Percentiles rank a stretch among this genome's conserved stretches.
phyloP scores from a whole-genome alignment of 2,329 filamentous ascomycete genomes.

The Chrysosporium queenslandicum region DNA sequence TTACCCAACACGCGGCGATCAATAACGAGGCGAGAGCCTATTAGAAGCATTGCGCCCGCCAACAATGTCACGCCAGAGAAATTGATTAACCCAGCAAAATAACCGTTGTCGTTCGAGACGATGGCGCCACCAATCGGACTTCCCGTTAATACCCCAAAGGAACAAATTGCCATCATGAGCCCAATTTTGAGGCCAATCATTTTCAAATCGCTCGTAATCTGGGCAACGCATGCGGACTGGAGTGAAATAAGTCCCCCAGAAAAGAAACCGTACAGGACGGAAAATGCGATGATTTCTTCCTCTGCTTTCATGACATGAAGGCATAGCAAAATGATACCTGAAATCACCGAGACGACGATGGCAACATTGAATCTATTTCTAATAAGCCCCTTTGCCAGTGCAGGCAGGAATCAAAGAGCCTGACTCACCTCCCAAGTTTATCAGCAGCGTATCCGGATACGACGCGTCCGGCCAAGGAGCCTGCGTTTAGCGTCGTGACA shows the following conservation, averaged over 20 bases:
- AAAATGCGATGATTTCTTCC: not conserved
- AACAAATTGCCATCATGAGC: not conserved
- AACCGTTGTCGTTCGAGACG: not conserved
- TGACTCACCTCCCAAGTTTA: slow-evolving; percentile 6
- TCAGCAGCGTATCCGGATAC: slow-evolving; percentile 50
- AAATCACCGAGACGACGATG: not conserved
- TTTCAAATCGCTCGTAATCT: not conserved
- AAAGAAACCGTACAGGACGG: not conserved
- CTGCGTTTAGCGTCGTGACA: slow-evolving; percentile 57
- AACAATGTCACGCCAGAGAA: not conserved
- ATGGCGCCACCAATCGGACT: not conserved
- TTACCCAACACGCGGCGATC: not conserved
- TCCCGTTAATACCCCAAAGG: not conserved
- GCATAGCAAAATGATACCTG: not conserved
- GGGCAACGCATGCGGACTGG: not conserved
- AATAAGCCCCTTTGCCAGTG: no score
- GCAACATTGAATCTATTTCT: not conserved
- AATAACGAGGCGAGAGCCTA: not conserved
- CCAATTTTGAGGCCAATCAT: not conserved
- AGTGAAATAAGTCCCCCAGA: not conserved
- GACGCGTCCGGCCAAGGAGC: slow-evolving; percentile 50
- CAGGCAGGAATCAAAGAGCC: no score
- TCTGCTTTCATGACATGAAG: not conserved
- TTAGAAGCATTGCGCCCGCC: not conserved
- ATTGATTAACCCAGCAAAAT: not conserved